These are phyloP conservation scores for Apiospora kogelbergensis DNA, from an alignment of 2,329 filamentous ascomycete genomes.

Conservation along the genomic window DNA sequence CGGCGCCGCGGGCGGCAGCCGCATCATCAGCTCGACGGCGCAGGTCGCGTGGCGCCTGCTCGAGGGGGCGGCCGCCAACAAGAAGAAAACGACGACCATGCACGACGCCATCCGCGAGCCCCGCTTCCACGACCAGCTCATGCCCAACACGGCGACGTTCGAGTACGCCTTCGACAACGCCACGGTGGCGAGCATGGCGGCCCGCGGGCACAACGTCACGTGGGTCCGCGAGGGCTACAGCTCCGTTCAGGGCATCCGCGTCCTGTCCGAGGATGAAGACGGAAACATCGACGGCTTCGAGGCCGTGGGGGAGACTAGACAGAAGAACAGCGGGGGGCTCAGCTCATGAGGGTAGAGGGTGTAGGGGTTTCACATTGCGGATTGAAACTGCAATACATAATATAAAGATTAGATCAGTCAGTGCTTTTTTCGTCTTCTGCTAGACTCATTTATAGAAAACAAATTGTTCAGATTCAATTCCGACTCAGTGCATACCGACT, in stretches of 20 bases:
- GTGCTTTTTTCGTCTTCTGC: too few relatives aligned
- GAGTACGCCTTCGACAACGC: conserved; percentile 68
- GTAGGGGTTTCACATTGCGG: neutral
- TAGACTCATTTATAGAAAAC: neutral
- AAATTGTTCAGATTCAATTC: neutral
- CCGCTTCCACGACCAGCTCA: conserved; percentile 78
- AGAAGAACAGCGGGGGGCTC: conserved; percentile 68
- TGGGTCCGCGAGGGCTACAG: conserved; percentile 65
- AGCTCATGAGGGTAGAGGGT: conserved; percentile 38
- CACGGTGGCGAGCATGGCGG: conserved; percentile 62
- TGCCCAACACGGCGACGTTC: conserved; percentile 67
- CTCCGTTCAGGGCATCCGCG: conserved; percentile 68
- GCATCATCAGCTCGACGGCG: conserved; percentile 79
- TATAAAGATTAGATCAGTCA: neutral
- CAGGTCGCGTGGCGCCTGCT: conserved; percentile 74
- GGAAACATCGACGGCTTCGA: conserved; percentile 57
- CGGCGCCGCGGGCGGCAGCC: conserved; percentile 77
- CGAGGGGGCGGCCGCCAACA: conserved; percentile 49
- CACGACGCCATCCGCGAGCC: conserved; percentile 63
- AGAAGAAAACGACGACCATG: conserved; percentile 29
- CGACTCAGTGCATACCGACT: neutral
- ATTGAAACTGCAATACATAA: neutral
- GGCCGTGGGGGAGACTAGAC: conserved; percentile 74
- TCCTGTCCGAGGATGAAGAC: conserved; percentile 45
- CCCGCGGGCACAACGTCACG: conserved; percentile 69